Conservation (phyloP, 2,329 filamentous ascomycete genomes). For the Fusarium poae region DNA sequence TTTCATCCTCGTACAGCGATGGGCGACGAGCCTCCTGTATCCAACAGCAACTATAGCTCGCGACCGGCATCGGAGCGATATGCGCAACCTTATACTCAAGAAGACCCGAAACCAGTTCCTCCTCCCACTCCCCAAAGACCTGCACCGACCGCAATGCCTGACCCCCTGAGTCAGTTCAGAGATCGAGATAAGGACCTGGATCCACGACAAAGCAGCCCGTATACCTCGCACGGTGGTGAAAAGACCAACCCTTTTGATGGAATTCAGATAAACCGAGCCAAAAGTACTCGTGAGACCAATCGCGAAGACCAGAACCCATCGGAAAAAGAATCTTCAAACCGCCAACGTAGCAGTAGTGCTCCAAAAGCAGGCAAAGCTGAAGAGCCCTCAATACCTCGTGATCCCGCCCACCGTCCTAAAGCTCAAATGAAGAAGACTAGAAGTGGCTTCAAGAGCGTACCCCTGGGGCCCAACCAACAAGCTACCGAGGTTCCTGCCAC, state of each 20-base stretch:
- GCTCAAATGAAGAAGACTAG: slow-evolving; percentile 45
- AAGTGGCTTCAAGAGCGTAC: slow-evolving; percentile 36
- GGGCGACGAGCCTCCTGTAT: slow-evolving; percentile 67
- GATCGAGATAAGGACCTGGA: slow-evolving; percentile 58
- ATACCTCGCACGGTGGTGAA: slow-evolving; percentile 68
- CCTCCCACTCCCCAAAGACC: slow-evolving; percentile 37
- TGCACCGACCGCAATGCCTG: slow-evolving; percentile 51
- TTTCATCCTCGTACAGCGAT: slow-evolving; percentile 64
- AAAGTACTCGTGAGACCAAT: slow-evolving; percentile 59
- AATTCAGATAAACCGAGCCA: slow-evolving; percentile 58
- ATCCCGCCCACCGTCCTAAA: slow-evolving; percentile 43
- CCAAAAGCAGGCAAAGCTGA: slow-evolving; percentile 44
- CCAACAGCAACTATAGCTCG: slow-evolving; percentile 64
- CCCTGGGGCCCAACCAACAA: slow-evolving; percentile 24
- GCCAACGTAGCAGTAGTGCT: slow-evolving; percentile 52
- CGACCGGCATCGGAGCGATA: slow-evolving; percentile 49
- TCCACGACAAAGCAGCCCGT: slow-evolving; percentile 69
- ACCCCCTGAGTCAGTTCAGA: slow-evolving; percentile 64
- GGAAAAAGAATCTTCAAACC: slow-evolving; percentile 41
- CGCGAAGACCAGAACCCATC: slow-evolving; percentile 47
- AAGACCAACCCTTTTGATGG: slow-evolving; percentile 70
- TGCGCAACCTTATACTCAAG: slow-evolving; percentile 26
- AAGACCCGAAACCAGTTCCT: slow-evolving; percentile 29
- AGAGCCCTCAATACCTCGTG: slow-evolving; percentile 26
- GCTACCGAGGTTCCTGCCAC: slow-evolving; percentile 20